Evolutionary conservation across 1,284 basidiomycete genomes (phyloP), one percentile per base, ranked within the genome.

Genomic region (Moesziomyces globuligerus): DNA sequence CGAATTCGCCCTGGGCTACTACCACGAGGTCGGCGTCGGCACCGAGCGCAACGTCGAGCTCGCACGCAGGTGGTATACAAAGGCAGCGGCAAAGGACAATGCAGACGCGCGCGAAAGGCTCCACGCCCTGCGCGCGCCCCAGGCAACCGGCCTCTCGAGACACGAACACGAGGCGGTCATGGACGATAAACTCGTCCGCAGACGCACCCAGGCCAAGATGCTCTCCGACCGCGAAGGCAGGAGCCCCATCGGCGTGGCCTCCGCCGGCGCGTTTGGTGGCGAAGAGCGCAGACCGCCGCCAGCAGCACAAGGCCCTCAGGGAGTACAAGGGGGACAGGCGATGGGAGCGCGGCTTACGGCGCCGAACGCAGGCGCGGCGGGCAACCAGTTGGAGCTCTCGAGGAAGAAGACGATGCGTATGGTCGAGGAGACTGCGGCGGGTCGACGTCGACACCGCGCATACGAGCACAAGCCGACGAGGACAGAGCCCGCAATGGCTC

Each of bases 1-100:
- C 0, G 91, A 94, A 82, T 97, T 97, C 81, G 94, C 94, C 0
- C 89, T 97, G 87, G 94, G 93, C 0, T 97, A 97, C 81, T 96
- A 94, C 80, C 86, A 86, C 37, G 93, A 94, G 79, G 91, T 86
- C 26, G 85, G 85, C 3, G 80, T 84, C 18, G 82, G 82, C n/a
- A 74, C 68, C 7, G 64, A 68, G 10, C 50, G 88, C 76, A 88
- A 92, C 78, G 60, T 93, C 24, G 85, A 86, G 0, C 83, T 84
- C 2, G 90, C 92, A 4, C 83, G 85, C 50, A 86, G 84, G 74
- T 94, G 92, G 91, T 94, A 85, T 67, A 52, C 44, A 0, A 76
- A 81, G 25, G 93, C 93, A 0, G 85, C 88, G 17, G 85, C 87
- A n/a, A 89, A 92, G 54, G 91, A 90, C 8, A 95, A 94, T 78